Percentiles rank a stretch among this genome's conserved stretches.
Evolutionary conservation across 2,329 filamentous ascomycete genomes (phyloP).

Genomic region (Tolypocladium tropicale): DNA sequence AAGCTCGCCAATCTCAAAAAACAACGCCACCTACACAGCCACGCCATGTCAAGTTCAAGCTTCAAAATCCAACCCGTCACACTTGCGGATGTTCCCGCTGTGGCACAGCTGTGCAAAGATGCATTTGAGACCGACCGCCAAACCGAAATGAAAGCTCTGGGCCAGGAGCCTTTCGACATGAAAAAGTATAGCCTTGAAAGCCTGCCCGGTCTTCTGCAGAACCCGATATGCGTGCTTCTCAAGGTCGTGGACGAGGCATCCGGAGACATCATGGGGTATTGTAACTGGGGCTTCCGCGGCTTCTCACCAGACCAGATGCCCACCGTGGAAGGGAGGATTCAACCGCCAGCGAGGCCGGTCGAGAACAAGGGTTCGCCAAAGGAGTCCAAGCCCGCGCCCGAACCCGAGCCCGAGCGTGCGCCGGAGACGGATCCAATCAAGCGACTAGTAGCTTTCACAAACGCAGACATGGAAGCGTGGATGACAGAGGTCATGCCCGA

Average conservation of each 20-base stretch:
- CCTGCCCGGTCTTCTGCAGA: conserved; percentile 12
- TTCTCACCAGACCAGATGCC: conserved; percentile 14
- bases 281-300: conserved; percentile 21
- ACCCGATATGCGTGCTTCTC: conserved; percentile 14
- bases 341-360: not conserved
- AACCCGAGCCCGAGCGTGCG: not conserved
- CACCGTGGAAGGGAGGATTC: conserved; percentile 6
- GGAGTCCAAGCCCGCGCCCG: not conserved
- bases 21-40: not conserved
- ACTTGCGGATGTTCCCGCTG: conserved; percentile 16
- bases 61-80: conserved; percentile 12
- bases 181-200: conserved; percentile 12
- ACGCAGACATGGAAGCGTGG: conserved; percentile 19
- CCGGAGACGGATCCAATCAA: conserved; percentile 14
- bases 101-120: conserved; percentile 16
- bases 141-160: conserved; percentile 23
- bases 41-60: conserved; percentile 8
- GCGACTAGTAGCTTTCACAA: conserved; percentile 18
- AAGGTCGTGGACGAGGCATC: conserved; percentile 21
- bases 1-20: not conserved
- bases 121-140: conserved; percentile 22
- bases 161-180: conserved; percentile 17
- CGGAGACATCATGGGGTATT: conserved; percentile 17
- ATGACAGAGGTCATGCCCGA: conserved; percentile 19
- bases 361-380: not conserved